Conservation (phyloP, 2,329 filamentous ascomycete genomes). For the Scedosporium boydii region DNA sequence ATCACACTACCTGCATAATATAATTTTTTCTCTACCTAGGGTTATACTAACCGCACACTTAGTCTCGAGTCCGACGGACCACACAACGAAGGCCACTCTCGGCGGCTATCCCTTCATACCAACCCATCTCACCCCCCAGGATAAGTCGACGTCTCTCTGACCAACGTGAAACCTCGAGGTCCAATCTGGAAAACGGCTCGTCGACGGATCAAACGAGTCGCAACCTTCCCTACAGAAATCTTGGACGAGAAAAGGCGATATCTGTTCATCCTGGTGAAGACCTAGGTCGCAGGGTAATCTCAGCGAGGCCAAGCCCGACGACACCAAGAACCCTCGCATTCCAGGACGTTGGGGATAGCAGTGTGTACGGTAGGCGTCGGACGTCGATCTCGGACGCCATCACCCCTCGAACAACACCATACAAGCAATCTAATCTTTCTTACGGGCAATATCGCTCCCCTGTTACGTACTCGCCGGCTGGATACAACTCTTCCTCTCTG, state of each 20-base stretch:
- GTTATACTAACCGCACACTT: conserved; percentile 6
- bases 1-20: neutral
- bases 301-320: conserved; percentile 33
- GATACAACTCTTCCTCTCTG: conserved; percentile 51
- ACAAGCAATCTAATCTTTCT: conserved; percentile 29
- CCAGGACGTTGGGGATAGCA: conserved; percentile 29
- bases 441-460: conserved; percentile 19
- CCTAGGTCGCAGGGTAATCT: conserved; percentile 18
- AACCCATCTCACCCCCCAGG: conserved; percentile 40
- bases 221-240: conserved; percentile 33
- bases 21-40: neutral
- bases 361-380: conserved; percentile 14
- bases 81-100: conserved; percentile 45
- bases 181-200: conserved; percentile 34
- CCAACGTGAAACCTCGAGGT: conserved; percentile 35
- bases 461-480: conserved; percentile 19
- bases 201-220: conserved; percentile 26
- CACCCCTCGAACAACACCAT: conserved; percentile 31
- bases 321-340: conserved; percentile 39
- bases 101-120: conserved; percentile 36
- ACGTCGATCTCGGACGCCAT: conserved; percentile 40
- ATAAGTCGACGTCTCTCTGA: conserved; percentile 46
- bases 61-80: conserved; percentile 39
- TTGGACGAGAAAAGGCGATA: conserved; percentile 31
- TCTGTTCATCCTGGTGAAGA: conserved; percentile 28